These are phyloP conservation scores for Plantago major DNA, from an alignment of 257 asterid species.

Conservation along the genomic window DNA sequence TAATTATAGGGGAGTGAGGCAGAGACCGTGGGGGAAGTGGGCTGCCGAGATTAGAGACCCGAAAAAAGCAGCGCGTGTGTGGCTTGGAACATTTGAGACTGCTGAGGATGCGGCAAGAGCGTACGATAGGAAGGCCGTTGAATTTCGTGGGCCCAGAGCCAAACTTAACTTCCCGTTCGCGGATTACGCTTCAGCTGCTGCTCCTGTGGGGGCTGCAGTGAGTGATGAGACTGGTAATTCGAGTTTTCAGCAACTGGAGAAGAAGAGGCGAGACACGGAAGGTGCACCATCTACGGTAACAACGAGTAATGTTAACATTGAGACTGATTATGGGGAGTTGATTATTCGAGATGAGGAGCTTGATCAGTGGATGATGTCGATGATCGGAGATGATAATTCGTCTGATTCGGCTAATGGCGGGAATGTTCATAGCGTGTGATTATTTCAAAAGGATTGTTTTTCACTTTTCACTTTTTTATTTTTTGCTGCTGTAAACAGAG, in stretches of 20 bases:
- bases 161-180: constrained; percentile 73
- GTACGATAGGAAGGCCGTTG: constrained; percentile 77
- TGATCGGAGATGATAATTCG: constrained; percentile 56
- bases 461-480: too few relatives aligned
- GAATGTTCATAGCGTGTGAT: constrained; percentile 30
- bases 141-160: constrained; percentile 84
- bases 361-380: constrained; percentile 47
- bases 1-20: constrained; percentile 85
- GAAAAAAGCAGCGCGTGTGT: constrained; percentile 69
- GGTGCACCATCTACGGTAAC: constrained; percentile 14
- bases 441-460: too few relatives aligned
- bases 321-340: constrained; percentile 35
- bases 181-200: constrained; percentile 37
- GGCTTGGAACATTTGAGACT: constrained; percentile 85
- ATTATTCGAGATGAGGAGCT: constrained; percentile 47
- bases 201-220: constrained; percentile 3
- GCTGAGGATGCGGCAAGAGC: constrained; percentile 89
- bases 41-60: constrained; percentile 93
- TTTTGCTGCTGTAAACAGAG: too few relatives aligned
- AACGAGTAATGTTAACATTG: constrained; percentile 14
- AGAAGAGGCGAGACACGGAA: constrained; percentile 11
- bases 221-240: background rate
- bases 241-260: constrained; percentile 6
- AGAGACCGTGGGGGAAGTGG: constrained; percentile 98
- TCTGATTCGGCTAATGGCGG: constrained; percentile 52